A percentile compares a stretch with the other conserved stretches of the same genome.
Evolutionary conservation across 352 stramenopile genomes (phyloP).

Genomic region (Pythium brassicae): DNA sequence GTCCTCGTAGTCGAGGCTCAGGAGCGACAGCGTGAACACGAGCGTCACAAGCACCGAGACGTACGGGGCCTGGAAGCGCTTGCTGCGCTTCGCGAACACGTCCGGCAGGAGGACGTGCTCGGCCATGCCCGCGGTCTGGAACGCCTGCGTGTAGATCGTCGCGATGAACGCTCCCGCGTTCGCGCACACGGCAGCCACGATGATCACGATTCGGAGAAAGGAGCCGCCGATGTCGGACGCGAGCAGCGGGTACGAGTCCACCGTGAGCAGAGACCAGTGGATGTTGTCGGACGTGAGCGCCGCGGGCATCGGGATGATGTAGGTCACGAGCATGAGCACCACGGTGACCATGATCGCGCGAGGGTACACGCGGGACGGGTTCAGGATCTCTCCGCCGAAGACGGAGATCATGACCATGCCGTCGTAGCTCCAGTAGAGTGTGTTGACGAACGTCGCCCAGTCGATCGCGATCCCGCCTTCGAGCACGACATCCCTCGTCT

Average conservation of each 20-base stretch:
- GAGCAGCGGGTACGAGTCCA: slow-evolving; percentile 72
- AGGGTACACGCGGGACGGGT: slow-evolving; percentile 75
- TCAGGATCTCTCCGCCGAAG: slow-evolving; percentile 88
- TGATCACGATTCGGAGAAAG: slow-evolving; percentile 71
- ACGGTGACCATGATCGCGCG: slow-evolving; percentile 64
- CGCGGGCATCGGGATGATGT: slow-evolving; percentile 50
- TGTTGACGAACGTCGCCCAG: slow-evolving; percentile 89
- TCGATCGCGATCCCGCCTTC: slow-evolving; percentile 30
- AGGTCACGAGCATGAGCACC: slow-evolving; percentile 67
- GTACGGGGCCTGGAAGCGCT: slow-evolving; percentile 30
- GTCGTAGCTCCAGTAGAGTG: slow-evolving; percentile 96
- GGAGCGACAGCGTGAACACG: slow-evolving; percentile 31
- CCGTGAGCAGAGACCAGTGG: slow-evolving; percentile 55
- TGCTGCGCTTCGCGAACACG: slow-evolving; percentile 54
- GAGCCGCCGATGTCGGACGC: slow-evolving; percentile 63
- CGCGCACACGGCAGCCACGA: slow-evolving; percentile 65
- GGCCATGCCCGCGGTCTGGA: slow-evolving; percentile 64
- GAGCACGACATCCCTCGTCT: slow-evolving; percentile 16
- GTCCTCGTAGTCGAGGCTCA: slow-evolving; percentile 58
- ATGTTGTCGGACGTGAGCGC: slow-evolving; percentile 16
- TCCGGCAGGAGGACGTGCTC: slow-evolving; percentile 41
- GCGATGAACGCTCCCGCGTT: slow-evolving; percentile 86
- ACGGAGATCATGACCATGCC: slow-evolving; percentile 86
- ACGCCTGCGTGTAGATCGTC: slow-evolving; percentile 82
- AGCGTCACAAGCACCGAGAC: slow-evolving; percentile 31